Evolutionary conservation across 495 filamentous ascomycete species (phyloP).

Genomic region (Neurospora sp.): DNA sequence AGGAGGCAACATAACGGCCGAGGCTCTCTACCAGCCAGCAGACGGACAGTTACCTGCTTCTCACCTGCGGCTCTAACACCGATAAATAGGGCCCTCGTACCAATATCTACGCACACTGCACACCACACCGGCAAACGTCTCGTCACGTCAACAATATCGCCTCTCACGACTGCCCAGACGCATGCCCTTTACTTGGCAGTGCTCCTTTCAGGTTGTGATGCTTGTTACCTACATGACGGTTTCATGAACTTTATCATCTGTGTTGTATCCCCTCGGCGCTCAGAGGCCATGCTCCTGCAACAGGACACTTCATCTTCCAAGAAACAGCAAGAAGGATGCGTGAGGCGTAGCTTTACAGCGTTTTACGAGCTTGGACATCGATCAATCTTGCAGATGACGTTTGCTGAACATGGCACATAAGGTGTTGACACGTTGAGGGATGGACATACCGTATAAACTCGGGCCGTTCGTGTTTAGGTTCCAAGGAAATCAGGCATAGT

Average conservation of each 20-base stretch:
- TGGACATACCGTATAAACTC: neutral
- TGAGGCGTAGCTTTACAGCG: neutral
- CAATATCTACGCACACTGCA: neutral
- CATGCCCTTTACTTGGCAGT: neutral
- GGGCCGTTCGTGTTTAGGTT: too few species aligned
- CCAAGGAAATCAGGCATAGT: too few species aligned
- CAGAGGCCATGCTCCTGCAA: neutral
- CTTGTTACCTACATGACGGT: neutral
- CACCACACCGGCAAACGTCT: neutral
- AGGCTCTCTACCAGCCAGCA: neutral
- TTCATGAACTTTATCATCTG: neutral
- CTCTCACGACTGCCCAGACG: neutral
- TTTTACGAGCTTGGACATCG: neutral
- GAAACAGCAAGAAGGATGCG: neutral
- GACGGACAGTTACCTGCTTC: neutral
- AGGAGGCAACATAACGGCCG: too few species aligned
- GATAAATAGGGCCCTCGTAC: neutral
- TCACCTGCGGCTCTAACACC: neutral
- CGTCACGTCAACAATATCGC: neutral
- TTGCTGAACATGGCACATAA: neutral
- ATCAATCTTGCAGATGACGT: neutral
- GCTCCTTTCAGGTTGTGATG: neutral
- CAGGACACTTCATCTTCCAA: neutral
- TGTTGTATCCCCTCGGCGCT: too few species aligned
- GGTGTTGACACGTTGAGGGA: neutral